These are phyloP conservation scores for Phanerodontia chrysosporium DNA, from an alignment of 768 basidiomycete species.

Conservation along the genomic window DNA sequence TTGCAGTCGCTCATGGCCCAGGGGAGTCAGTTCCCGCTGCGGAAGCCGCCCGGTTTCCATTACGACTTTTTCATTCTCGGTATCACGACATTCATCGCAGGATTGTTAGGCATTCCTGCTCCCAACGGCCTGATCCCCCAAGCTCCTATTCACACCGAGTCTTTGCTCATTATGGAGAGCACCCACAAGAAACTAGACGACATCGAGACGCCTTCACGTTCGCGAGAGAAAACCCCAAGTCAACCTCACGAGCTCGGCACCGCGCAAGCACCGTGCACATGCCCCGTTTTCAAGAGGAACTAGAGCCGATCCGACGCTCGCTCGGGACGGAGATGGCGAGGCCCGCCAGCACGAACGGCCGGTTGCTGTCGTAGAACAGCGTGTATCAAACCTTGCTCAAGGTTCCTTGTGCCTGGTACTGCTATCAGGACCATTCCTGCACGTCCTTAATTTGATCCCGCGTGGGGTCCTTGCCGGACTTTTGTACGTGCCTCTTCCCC, in stretches of 20 bases:
- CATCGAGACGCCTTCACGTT: slow-evolving; percentile 14
- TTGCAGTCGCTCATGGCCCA: slow-evolving; percentile 86
- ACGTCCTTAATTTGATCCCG: slow-evolving; percentile 75
- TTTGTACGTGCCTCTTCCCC: slow-evolving; percentile 57
- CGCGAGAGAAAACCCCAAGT: slow-evolving; percentile 5
- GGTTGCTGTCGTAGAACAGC: slow-evolving; percentile 81
- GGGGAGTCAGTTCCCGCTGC: slow-evolving; percentile 80
- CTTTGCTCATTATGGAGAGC: slow-evolving; percentile 66
- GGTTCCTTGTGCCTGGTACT: slow-evolving; percentile 76
- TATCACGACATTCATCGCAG: slow-evolving; percentile 83
- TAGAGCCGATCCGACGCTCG: slow-evolving; percentile 24
- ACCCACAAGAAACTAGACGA: slow-evolving; percentile 32
- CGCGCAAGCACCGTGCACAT: slow-evolving; percentile 5
- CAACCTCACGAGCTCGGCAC: background rate
- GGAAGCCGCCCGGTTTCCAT: slow-evolving; percentile 87
- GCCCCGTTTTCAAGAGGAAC: slow-evolving; percentile 14
- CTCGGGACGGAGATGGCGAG: slow-evolving; percentile 20
- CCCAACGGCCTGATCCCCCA: slow-evolving; percentile 84
- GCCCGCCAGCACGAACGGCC: slow-evolving; percentile 45
- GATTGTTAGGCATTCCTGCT: slow-evolving; percentile 80
- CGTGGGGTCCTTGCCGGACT: slow-evolving; percentile 80
- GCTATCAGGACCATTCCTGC: slow-evolving; percentile 78
- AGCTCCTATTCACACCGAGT: slow-evolving; percentile 90
- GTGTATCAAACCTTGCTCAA: slow-evolving; percentile 88
- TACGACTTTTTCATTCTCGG: slow-evolving; percentile 91